Evolutionary conservation across 106 monocot species (phyloP).

Genomic region (Vanilla planifolia): DNA sequence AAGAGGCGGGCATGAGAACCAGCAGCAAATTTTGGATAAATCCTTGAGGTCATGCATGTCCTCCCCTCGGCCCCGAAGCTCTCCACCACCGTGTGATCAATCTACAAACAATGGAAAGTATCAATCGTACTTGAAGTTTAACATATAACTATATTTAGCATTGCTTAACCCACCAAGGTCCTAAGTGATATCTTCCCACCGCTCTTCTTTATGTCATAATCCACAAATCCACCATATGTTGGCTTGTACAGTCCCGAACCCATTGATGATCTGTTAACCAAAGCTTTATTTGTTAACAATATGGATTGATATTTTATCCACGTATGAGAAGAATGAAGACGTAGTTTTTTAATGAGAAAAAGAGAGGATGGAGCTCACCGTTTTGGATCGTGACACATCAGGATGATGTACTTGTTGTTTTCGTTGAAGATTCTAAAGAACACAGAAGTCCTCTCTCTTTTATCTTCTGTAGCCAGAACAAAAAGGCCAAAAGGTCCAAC

Average conservation of each 20-base stretch:
- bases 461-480: slow-evolving; percentile 23
- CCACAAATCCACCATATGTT: slow-evolving; percentile 30
- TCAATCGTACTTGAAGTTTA: neutral
- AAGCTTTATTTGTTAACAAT: neutral
- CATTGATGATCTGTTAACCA: neutral
- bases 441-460: slow-evolving; percentile 28
- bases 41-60: slow-evolving; percentile 17
- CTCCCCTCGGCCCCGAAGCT: slow-evolving; percentile 14
- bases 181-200: slow-evolving; percentile 24
- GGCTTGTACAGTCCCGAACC: slow-evolving; percentile 17
- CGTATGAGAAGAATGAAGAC: neutral
- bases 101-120: neutral
- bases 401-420: slow-evolving; percentile 19
- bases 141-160: neutral
- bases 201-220: slow-evolving; percentile 26
- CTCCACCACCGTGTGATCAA: slow-evolving; percentile 23
- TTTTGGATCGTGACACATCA: slow-evolving; percentile 44
- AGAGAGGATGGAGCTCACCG: neutral
- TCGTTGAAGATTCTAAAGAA: slow-evolving; percentile 43
- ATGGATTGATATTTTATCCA: neutral
- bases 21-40: slow-evolving; percentile 3
- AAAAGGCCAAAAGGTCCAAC: slow-evolving; percentile 18
- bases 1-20: neutral
- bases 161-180: slow-evolving; percentile 17
- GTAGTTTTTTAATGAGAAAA: neutral